Evolutionary conservation across 495 filamentous ascomycete genomes (phyloP).

Genomic region (Penicillium canescens): DNA sequence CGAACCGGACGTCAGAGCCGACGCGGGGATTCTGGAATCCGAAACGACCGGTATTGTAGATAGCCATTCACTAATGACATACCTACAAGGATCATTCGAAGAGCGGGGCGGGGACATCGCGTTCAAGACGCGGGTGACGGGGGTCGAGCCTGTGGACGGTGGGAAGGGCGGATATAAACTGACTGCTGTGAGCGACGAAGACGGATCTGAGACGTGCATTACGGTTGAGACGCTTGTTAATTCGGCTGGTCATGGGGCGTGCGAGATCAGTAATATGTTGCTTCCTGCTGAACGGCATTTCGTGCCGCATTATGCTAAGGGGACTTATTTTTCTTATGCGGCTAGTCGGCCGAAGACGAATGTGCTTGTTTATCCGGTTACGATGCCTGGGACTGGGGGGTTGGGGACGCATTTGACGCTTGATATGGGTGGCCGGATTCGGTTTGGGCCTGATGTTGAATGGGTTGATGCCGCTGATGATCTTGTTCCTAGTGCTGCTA

Average conservation of each 20-base stretch:
- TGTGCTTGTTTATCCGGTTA: constrained; percentile 85
- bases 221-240: constrained; percentile 80
- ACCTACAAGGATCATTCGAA: constrained; percentile 73
- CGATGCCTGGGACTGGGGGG: constrained; percentile 75
- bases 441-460: constrained; percentile 95
- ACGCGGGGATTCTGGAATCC: constrained; percentile 75
- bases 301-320: constrained; percentile 82
- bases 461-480: constrained; percentile 73
- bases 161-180: constrained; percentile 54
- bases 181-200: constrained; percentile 45
- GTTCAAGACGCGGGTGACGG: constrained; percentile 60
- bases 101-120: constrained; percentile 74
- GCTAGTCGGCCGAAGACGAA: constrained; percentile 62
- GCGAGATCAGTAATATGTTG: constrained; percentile 78
- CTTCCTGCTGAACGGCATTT: constrained; percentile 58
- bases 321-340: constrained; percentile 89
- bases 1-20: constrained; percentile 74
- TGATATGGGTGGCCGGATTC: constrained; percentile 80
- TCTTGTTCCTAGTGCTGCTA: constrained; percentile 51
- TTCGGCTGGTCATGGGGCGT: constrained; percentile 78
- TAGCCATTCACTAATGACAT: constrained; percentile 80
- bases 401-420: constrained; percentile 93
- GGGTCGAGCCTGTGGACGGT: constrained; percentile 52
- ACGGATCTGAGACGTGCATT: constrained; percentile 51
- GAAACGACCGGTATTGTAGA: constrained; percentile 89